These are phyloP conservation scores for Penicillium parvum DNA, from an alignment of 495 filamentous ascomycete genomes.

Conservation along the genomic window DNA sequence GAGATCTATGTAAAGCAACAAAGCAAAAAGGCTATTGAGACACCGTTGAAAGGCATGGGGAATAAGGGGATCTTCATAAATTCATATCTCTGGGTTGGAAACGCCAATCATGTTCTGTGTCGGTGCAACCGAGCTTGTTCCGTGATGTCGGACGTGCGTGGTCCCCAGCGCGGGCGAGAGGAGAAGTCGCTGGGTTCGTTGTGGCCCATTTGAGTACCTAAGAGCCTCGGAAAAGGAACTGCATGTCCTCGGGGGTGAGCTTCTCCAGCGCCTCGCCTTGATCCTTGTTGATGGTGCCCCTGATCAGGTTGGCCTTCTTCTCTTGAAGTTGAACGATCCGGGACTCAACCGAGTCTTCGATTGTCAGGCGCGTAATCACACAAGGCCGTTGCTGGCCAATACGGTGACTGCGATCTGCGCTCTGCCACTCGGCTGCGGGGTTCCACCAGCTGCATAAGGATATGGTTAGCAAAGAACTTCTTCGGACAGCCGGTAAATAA, in stretches of 20 bases:
- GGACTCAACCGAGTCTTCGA: constrained; percentile 93
- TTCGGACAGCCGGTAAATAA: not conserved
- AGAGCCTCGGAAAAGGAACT: constrained; percentile 85
- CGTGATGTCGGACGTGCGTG: constrained; percentile 3
- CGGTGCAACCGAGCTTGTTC: not conserved
- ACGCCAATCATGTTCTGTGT: not conserved
- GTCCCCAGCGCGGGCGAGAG: too few relatives aligned
- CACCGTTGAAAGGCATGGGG: too few relatives aligned
- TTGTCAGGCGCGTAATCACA: constrained; percentile 87
- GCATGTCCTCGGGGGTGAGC: constrained; percentile 83
- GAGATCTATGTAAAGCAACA: not conserved
- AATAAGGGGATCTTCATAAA: constrained; percentile 6
- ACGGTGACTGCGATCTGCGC: constrained; percentile 91
- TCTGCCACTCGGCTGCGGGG: constrained; percentile 95
- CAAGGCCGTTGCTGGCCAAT: constrained; percentile 93
- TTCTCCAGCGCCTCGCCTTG: constrained; percentile 77
- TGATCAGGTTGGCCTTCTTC: constrained; percentile 96
- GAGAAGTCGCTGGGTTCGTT: too few relatives aligned
- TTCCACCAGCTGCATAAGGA: constrained; percentile 79
- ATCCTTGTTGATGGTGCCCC: constrained; percentile 91
- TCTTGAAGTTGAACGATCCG: constrained; percentile 93
- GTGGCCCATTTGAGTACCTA: too few relatives aligned
- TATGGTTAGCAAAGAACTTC: constrained; percentile 15
- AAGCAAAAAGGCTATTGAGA: too few relatives aligned
- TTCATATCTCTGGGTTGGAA: constrained; percentile 7